Percentiles rank a stretch among this genome's conserved stretches.
Conservation (phyloP, 1,284 basidiomycete genomes). For the Wolfiporia cocos region DNA sequence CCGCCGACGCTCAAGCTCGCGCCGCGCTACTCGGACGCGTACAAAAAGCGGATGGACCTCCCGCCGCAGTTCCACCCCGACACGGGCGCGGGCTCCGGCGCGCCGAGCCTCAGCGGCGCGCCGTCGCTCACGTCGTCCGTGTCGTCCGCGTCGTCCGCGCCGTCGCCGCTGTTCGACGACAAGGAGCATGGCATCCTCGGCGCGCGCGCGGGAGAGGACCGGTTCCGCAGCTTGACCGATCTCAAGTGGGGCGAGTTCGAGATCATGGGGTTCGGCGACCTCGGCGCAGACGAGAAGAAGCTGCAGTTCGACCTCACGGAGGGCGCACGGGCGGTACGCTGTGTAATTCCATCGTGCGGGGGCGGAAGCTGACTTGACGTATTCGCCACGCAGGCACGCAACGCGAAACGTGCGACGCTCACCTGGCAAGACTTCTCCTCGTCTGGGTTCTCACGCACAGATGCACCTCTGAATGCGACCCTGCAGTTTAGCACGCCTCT, state of each 20-base stretch:
- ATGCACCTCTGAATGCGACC: slow-evolving; percentile 68
- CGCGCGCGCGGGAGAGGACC: slow-evolving; percentile 44
- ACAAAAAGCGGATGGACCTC: slow-evolving; percentile 68
- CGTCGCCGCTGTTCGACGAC: slow-evolving; percentile 27
- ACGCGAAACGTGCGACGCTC: slow-evolving; percentile 72
- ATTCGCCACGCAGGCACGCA: slow-evolving; percentile 43
- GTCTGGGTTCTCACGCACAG: slow-evolving; percentile 73
- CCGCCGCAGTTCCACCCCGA: slow-evolving; percentile 54
- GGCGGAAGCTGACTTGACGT: neutral
- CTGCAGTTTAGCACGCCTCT: slow-evolving; percentile 78
- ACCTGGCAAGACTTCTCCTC: slow-evolving; percentile 84
- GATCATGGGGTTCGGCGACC: slow-evolving; percentile 65
- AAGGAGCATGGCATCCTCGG: slow-evolving; percentile 24
- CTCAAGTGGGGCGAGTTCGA: slow-evolving; percentile 89
- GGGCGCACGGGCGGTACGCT: slow-evolving; percentile 72
- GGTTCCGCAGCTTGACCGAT: slow-evolving; percentile 77
- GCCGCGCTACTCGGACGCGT: slow-evolving; percentile 62
- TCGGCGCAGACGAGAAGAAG: slow-evolving; percentile 52
- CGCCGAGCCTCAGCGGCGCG: slow-evolving; percentile 15
- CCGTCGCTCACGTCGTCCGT: slow-evolving; percentile 24
- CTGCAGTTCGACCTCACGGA: slow-evolving; percentile 86
- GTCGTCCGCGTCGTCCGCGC: slow-evolving; percentile 26
- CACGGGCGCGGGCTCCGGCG: slow-evolving; percentile 21
- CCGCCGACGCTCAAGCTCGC: slow-evolving; percentile 48
- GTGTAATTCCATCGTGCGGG: neutral